Evolutionary conservation across 108 stramenopile genomes (phyloP).

Genomic region (Nitzschia sp.): DNA sequence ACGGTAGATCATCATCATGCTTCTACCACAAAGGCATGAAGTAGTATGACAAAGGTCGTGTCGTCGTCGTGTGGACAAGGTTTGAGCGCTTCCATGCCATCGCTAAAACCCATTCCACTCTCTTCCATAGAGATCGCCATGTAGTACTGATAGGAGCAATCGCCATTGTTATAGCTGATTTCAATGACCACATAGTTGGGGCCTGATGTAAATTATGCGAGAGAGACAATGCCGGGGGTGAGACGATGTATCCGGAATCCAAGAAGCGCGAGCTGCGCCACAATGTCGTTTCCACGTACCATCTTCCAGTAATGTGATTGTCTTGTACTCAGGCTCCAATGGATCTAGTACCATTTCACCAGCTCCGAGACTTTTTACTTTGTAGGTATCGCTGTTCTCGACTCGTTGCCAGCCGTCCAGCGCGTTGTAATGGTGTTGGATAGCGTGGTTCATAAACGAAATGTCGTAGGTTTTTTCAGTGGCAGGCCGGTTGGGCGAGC

Average conservation of each 20-base stretch:
- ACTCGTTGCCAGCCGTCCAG: background rate
- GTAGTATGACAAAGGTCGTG: background rate
- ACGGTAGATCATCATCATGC: no score
- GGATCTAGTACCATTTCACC: background rate
- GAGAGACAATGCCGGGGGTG: background rate
- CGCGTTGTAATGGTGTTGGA: background rate
- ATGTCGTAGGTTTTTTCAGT: background rate
- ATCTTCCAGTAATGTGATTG: background rate
- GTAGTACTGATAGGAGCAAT: background rate
- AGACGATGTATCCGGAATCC: background rate
- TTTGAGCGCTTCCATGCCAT: background rate
- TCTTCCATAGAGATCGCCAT: slow-evolving; percentile 1
- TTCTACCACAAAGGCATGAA: slow-evolving; percentile 2
- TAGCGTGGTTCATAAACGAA: background rate
- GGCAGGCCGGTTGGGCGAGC: background rate
- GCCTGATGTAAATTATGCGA: background rate
- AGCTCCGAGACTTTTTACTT: background rate
- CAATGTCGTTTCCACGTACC: no score
- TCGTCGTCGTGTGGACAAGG: background rate
- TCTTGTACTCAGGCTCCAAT: background rate
- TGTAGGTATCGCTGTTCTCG: background rate
- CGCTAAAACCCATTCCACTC: background rate
- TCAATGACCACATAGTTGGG: background rate
- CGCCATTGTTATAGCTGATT: background rate
- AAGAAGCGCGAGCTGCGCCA: background rate